Evolutionary conservation across 495 filamentous ascomycete species (phyloP).

Genomic region (Xylaria venustula): DNA sequence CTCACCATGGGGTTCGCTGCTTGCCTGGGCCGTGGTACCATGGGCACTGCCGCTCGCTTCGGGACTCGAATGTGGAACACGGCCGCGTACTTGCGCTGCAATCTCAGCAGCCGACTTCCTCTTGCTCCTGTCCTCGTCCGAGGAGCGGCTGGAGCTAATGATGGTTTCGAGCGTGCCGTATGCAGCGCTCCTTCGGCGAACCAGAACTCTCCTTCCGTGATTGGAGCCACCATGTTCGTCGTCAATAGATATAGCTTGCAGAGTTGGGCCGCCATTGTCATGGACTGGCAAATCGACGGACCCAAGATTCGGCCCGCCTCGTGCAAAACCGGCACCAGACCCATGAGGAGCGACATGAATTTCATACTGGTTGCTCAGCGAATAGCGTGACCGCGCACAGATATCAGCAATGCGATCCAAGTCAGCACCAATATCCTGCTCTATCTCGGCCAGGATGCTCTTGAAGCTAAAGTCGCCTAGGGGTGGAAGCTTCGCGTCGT

Average conservation of each 20-base stretch:
- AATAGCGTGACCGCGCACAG: slow-evolving; percentile 54
- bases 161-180: slow-evolving; percentile 57
- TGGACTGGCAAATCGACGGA: slow-evolving; percentile 18
- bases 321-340: slow-evolving; percentile 39
- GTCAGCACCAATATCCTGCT: slow-evolving; percentile 44
- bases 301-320: slow-evolving; percentile 4
- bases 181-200: slow-evolving; percentile 43
- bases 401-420: slow-evolving; percentile 60
- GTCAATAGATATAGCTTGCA: slow-evolving; percentile 47
- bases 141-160: slow-evolving; percentile 56
- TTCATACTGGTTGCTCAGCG: slow-evolving; percentile 58
- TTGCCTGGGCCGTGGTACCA: slow-evolving; percentile 23
- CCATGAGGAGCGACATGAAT: slow-evolving; percentile 58
- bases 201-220: slow-evolving; percentile 27
- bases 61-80: slow-evolving; percentile 32
- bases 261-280: slow-evolving; percentile 36
- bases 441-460: slow-evolving; percentile 53
- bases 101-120: slow-evolving; percentile 52
- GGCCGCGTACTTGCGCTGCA: slow-evolving; percentile 46
- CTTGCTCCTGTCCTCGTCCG: slow-evolving; percentile 47
- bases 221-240: slow-evolving; percentile 37
- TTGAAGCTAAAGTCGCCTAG: slow-evolving; percentile 60
- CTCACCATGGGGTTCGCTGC: slow-evolving; percentile 13
- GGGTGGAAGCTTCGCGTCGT: slow-evolving; percentile 42
- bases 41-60: slow-evolving; percentile 20